These are phyloP conservation scores for Meredithiella fracta DNA, from an alignment of 2,329 filamentous ascomycete genomes.

Conservation along the genomic window DNA sequence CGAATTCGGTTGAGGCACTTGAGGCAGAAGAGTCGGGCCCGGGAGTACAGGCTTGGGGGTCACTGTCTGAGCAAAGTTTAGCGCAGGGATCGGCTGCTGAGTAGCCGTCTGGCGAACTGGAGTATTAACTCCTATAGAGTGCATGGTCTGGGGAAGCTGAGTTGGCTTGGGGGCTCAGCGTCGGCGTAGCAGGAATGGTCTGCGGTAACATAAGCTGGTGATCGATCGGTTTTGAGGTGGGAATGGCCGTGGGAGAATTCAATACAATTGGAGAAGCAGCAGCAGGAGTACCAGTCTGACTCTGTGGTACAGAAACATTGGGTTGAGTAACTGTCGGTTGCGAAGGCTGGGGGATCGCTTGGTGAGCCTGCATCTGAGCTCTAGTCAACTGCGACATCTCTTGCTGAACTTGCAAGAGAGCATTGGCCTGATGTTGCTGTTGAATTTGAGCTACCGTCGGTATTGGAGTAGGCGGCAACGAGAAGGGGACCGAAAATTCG, in stretches of 20 bases:
- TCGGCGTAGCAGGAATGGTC: not conserved
- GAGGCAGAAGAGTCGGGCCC: constrained; percentile 1
- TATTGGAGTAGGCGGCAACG: not conserved
- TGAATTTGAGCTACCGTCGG: constrained; percentile 1
- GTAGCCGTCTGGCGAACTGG: not conserved
- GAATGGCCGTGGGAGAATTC: not conserved
- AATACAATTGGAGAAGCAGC: not conserved
- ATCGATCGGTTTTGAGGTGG: not conserved
- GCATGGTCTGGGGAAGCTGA: not conserved
- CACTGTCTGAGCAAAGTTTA: not conserved
- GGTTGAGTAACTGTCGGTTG: not conserved
- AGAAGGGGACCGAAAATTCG: not conserved
- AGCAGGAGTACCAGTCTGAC: not conserved
- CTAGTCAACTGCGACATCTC: constrained; percentile 12
- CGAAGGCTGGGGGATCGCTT: not conserved
- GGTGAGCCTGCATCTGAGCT: not conserved
- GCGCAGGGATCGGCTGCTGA: not conserved
- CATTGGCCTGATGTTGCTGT: constrained; percentile 11
- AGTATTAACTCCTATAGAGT: not conserved
- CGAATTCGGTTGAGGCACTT: constrained; percentile 1
- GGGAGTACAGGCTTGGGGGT: not conserved
- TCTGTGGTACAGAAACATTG: not conserved
- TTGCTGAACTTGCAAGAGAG: constrained; percentile 10
- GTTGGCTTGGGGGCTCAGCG: not conserved
- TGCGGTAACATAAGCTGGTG: constrained; percentile 10